Evolutionary conservation across 495 filamentous ascomycete genomes (phyloP), one percentile per base, ranked within the genome.

Genomic region (Xylaria acuta): DNA sequence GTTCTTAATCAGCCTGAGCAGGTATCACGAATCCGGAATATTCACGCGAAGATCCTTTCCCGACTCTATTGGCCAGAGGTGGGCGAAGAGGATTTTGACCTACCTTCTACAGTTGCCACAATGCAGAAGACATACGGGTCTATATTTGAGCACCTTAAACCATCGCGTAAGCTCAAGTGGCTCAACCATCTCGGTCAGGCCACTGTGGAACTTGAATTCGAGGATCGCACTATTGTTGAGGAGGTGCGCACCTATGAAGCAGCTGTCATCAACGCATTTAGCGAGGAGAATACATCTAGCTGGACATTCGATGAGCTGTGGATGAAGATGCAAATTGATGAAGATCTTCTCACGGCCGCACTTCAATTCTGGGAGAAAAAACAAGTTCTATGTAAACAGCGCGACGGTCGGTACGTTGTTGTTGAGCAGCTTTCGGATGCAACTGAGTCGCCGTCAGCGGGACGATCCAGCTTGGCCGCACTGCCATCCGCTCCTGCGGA

Each of bases 21-120:
- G 81, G 74, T 65, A 45, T 73, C 75, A 54, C 59, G 49, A 40
- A 79, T 78, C 11, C 76, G 72, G 45, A 76, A 82, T 12, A 85
- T 84, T n/a, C 91, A 95, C 72, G 88, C 94, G 8, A 93, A 95
- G 69, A 95, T 98, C 60, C 84, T 98, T 5, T 97, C 94, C 0
- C 88, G 93, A n/a, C 89, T 97, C 75, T 99, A 95, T 85, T 99
- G 96, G 96, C 95, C 97, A 0, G 84, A 90, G 2, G 84, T 98
- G 14, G 91, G 94, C 53, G 88, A 92, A 25, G 92, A 95, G 74
- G 85, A 85, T 32, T 98, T 97, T 82, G 78, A 83, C 41, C 82
- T 97, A 12, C 96, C 97, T 5, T 65, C 82, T 0, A 84, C 85
- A 43, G 90, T 98, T 43, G 67, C 80, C 5, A 77, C 86, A 2